phyloP scores from a whole-genome alignment of 164 flowering plant species.

The Sextonia rubra region DNA sequence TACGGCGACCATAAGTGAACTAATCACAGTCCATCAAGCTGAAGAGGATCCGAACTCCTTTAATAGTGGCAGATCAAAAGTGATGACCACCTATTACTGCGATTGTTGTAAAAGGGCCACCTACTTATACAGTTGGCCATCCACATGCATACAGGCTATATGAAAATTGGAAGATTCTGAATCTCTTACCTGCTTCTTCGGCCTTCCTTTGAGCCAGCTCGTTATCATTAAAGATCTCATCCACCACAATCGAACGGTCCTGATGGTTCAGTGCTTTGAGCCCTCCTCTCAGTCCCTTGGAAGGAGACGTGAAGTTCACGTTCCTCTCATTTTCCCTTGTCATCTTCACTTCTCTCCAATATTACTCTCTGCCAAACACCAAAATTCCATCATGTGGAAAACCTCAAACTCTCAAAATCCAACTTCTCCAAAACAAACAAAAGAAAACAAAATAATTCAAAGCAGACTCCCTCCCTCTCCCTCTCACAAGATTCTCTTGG shows the following conservation, averaged over 20 bases:
- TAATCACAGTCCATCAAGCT: too few species aligned
- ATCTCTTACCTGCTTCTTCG: conserved; percentile 15
- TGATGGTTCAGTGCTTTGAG: conserved; percentile 27
- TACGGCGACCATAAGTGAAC: too few species aligned
- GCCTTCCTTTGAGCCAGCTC: conserved; percentile 14
- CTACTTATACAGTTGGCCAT: neutral
- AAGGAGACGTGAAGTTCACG: conserved; percentile 28
- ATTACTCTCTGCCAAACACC: neutral
- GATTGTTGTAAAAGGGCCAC: too few species aligned
- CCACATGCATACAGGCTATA: neutral
- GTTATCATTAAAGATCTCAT: conserved; percentile 42
- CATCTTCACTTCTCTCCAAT: conserved; percentile 14
- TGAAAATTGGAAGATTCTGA: too few species aligned
- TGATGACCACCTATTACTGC: too few species aligned
- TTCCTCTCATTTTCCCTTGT: conserved; percentile 21
- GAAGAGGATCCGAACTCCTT: too few species aligned
- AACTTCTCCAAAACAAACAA: neutral
- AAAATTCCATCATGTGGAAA: neutral
- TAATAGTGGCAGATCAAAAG: too few species aligned
- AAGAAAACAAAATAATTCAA: neutral
- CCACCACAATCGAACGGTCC: conserved; percentile 25
- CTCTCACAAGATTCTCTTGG: neutral
- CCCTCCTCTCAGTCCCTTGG: conserved; percentile 44
- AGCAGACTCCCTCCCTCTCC: neutral
- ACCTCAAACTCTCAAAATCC: neutral